Base-by-base conservation (phyloP, 164 flowering plant species). In the Annona cherimola region DNA sequence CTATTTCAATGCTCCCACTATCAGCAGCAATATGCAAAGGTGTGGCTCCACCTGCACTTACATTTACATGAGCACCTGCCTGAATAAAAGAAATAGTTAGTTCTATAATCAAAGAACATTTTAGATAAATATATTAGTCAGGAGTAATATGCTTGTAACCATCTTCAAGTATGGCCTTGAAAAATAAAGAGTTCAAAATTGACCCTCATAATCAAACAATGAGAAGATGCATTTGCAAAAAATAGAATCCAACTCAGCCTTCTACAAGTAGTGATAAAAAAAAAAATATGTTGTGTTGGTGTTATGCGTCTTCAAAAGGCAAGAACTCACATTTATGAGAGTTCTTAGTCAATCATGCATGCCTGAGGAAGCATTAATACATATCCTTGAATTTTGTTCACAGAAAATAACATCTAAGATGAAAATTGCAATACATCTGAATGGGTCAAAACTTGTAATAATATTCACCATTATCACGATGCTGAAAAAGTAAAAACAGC, bases 1-100 rank as follows among this genome's bases (percentile, higher is more conserved):
- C 79, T 20, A 93, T 81, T 67, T 89, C 95, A 18, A 69, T 50
- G 80, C 70, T 84, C 67, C 97, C 99, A 81, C 43, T 75, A 82
- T 93, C 94, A 76, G 98, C 95, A 74, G 99, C 98, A 69, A 93
- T 86, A 78, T 89, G 98, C 82, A 96, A 79, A 70, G 99, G 92
- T 45, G 97, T 92, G 63, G 94, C 95, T 69, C 97, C 98, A 77
- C 98, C 99, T 68, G 94, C 95, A 79, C 70, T 75, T 77, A 89
- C 70, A 76, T 96, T 93, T 57, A 84, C 87, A 69, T 84, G 81
- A 45, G 90, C 98, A 79, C 97, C 97, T 45, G 92, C 98, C 99
- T 96, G 76, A 45, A 78, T 12, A 63, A 59, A 73, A 77, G 54
- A 75, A 73, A 60, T 2, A 67, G 69, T 69, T 50, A 75, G 74